A percentile compares a stretch with the other conserved stretches of the same genome.
phyloP scores from a whole-genome alignment of 345 rosid genomes.

The Populus deltoides region DNA sequence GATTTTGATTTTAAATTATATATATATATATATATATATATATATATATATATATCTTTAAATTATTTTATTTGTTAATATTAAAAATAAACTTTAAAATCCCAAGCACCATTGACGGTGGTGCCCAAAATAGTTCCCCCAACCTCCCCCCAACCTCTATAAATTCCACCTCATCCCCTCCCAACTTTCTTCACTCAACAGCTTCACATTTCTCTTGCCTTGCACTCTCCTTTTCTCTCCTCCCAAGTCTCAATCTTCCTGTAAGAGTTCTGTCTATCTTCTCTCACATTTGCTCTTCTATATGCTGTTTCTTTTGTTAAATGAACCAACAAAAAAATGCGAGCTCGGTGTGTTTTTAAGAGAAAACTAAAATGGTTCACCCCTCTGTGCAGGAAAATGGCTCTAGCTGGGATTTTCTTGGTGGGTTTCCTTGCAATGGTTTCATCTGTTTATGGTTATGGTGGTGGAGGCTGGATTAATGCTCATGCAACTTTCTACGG shows the following conservation, averaged over 20 bases:
- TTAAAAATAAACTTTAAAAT: no score
- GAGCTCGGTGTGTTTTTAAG: neutral
- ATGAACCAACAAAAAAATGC: no score
- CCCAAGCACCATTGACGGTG: neutral
- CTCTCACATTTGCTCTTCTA: conserved; percentile 9
- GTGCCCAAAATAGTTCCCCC: conserved; percentile 30
- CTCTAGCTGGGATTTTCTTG: conserved; percentile 32
- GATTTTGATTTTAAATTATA: no score
- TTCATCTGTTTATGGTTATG: conserved; percentile 45
- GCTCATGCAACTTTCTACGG: conserved; percentile 32
- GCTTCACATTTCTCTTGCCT: conserved; percentile 27
- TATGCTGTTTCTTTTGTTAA: neutral
- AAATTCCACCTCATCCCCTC: conserved; percentile 36
- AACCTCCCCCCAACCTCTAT: conserved; percentile 36
- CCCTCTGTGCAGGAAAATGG: conserved; percentile 49
- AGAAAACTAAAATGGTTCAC: neutral
- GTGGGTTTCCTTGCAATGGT: conserved; percentile 51
- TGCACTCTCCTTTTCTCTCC: neutral
- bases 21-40: no score
- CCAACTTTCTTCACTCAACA: conserved; percentile 38
- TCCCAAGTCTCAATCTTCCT: conserved; percentile 18
- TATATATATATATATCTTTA: no score
- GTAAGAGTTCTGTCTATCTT: conserved; percentile 30
- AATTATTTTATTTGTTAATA: no score
- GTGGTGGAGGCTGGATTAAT: conserved; percentile 25